phyloP scores from a whole-genome alignment of 2,329 filamentous ascomycete genomes.

The Colletotrichum somersetense region DNA sequence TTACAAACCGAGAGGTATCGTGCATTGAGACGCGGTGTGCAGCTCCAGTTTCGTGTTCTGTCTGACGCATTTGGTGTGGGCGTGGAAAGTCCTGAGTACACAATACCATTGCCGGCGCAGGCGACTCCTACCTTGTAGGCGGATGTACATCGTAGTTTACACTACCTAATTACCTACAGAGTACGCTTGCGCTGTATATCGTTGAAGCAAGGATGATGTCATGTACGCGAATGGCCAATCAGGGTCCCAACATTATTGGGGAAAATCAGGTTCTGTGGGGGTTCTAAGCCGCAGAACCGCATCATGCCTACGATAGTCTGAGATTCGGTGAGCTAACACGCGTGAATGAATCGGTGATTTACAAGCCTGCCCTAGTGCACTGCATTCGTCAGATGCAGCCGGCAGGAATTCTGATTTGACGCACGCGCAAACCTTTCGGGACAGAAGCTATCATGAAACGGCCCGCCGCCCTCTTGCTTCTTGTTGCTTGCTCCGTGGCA shows the following conservation, averaged over 20 bases:
- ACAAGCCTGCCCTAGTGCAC: slow-evolving; percentile 7
- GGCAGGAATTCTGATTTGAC: slow-evolving; percentile 1
- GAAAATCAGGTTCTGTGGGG: slow-evolving; percentile 21
- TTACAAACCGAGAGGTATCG: too few relatives aligned
- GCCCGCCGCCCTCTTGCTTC: slow-evolving; percentile 32
- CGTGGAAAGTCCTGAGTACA: slow-evolving; percentile 13
- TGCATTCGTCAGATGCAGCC: slow-evolving; percentile 4
- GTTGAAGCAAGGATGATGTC: slow-evolving; percentile 33
- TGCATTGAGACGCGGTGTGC: background rate
- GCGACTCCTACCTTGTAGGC: background rate
- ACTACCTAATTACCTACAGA: too few relatives aligned
- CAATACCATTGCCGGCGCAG: background rate
- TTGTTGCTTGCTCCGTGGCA: slow-evolving; percentile 32
- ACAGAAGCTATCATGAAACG: slow-evolving; percentile 35
- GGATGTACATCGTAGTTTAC: too few relatives aligned
- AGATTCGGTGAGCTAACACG: slow-evolving; percentile 12
- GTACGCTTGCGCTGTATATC: background rate
- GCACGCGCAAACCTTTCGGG: background rate
- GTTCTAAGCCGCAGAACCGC: background rate
- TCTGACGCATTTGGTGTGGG: background rate
- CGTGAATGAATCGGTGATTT: slow-evolving; percentile 2
- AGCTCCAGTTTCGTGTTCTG: background rate
- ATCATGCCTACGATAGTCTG: slow-evolving; percentile 8
- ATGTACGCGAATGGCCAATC: slow-evolving; percentile 24
- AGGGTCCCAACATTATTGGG: background rate